Conservation (phyloP, 83 land plant species). For the Diphasiastrum complanatum region DNA sequence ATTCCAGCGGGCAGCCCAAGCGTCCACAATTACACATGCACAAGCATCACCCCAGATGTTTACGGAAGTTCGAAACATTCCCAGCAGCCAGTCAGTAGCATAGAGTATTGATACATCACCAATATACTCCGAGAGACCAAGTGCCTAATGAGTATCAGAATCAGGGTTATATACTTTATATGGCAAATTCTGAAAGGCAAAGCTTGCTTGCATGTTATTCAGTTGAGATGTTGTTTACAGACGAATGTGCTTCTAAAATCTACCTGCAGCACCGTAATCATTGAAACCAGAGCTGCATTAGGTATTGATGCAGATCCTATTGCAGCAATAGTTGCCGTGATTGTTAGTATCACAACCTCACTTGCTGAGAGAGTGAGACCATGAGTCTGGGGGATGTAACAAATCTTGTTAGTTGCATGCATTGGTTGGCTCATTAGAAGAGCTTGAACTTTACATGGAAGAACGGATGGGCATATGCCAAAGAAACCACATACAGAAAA, state of each 20-base stretch:
- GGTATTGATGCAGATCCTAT: slow-evolving; percentile 40
- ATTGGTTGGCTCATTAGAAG: too few relatives aligned
- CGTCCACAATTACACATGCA: slow-evolving; percentile 26
- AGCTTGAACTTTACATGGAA: too few relatives aligned
- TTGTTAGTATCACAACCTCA: slow-evolving; percentile 24
- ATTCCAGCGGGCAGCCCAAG: slow-evolving; percentile 19
- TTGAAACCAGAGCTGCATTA: slow-evolving; percentile 34
- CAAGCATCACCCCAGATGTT: slow-evolving; percentile 34
- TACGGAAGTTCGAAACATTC: slow-evolving; percentile 35
- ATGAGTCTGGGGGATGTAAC: too few relatives aligned
- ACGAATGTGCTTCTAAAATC: neutral
- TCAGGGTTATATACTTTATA: neutral
- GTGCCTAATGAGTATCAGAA: slow-evolving; percentile 23
- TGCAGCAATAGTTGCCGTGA: slow-evolving; percentile 34
- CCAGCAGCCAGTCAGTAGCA: slow-evolving; percentile 35
- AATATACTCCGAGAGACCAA: slow-evolving; percentile 21
- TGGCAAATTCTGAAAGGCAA: neutral
- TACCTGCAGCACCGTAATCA: slow-evolving; percentile 43
- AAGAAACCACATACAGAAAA: too few relatives aligned
- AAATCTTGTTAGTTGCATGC: too few relatives aligned
- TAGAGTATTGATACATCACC: slow-evolving; percentile 25
- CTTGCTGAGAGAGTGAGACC: slow-evolving; percentile 27
- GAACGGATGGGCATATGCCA: too few relatives aligned
- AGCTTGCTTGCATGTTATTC: too few relatives aligned
- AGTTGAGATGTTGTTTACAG: neutral